Evolutionary conservation across 345 rosid genomes (phyloP).

Genomic region (Salix exigua): DNA sequence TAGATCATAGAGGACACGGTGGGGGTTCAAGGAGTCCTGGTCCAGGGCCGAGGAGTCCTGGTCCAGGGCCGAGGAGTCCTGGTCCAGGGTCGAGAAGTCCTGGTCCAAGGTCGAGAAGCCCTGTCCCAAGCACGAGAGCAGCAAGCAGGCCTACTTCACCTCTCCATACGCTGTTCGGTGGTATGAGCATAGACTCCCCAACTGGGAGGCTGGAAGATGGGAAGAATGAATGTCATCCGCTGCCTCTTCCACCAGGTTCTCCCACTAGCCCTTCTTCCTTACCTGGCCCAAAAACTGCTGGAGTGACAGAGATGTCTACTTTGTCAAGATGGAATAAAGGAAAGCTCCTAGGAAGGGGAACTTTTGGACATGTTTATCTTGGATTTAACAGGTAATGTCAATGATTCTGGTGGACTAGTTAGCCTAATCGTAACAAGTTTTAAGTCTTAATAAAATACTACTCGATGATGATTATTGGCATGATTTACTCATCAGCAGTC

Average conservation of each 20-base stretch:
- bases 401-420: background rate
- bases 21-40: constrained; percentile 32
- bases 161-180: constrained; percentile 50
- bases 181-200: constrained; percentile 56
- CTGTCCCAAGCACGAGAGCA: constrained; percentile 44
- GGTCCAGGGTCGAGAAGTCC: constrained; percentile 29
- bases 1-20: constrained; percentile 43
- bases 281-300: constrained; percentile 38
- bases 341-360: constrained; percentile 85
- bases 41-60: constrained; percentile 48
- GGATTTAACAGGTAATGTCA: constrained; percentile 78
- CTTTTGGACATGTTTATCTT: constrained; percentile 89
- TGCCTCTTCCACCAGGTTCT: constrained; percentile 94
- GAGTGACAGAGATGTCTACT: constrained; percentile 33
- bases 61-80: constrained; percentile 31
- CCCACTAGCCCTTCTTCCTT: constrained; percentile 72
- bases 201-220: constrained; percentile 58
- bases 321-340: constrained; percentile 82
- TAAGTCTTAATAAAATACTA: background rate
- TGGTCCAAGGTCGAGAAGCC: constrained; percentile 26
- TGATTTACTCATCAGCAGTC: background rate
- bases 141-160: constrained; percentile 78
- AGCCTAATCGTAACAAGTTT: background rate
- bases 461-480: background rate
- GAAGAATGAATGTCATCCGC: constrained; percentile 61